Conservation (phyloP, 2,329 filamentous ascomycete genomes). For the Paracamarosporium sp. region DNA sequence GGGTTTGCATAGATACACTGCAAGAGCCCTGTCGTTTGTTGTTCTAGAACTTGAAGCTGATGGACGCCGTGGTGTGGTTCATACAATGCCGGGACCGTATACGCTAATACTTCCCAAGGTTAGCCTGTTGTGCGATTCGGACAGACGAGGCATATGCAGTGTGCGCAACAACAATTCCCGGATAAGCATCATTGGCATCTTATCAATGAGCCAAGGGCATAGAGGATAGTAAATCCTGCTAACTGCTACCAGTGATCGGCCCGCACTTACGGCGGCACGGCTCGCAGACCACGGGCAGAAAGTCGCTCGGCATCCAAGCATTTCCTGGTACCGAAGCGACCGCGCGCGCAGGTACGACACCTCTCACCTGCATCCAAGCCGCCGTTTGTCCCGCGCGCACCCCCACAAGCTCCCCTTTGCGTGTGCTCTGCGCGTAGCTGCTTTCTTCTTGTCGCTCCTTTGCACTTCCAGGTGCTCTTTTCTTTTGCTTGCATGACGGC, state of each 20-base stretch:
- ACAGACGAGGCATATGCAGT: background rate
- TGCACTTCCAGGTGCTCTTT: slow-evolving; percentile 42
- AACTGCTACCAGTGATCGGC: background rate
- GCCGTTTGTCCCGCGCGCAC: slow-evolving; percentile 8
- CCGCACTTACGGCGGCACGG: slow-evolving; percentile 5
- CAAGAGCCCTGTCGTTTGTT: no score
- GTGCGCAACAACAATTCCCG: background rate
- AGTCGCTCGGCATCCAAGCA: slow-evolving; percentile 9
- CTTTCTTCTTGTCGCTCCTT: slow-evolving; percentile 51
- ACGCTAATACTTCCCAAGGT: no score
- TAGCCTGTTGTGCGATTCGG: background rate
- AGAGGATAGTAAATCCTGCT: background rate
- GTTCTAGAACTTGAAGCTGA: no score
- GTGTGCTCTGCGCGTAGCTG: slow-evolving; percentile 29
- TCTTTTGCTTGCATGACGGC: slow-evolving; percentile 43
- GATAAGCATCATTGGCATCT: background rate
- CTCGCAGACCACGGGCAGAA: slow-evolving; percentile 5
- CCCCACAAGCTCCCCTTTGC: slow-evolving; percentile 22
- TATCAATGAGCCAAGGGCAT: background rate
- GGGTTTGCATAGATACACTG: no score
- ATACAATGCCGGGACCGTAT: no score
- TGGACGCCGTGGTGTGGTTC: no score
- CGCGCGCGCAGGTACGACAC: slow-evolving; percentile 14
- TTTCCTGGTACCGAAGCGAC: slow-evolving; percentile 18
- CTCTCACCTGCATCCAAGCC: slow-evolving; percentile 18